phyloP scores from a whole-genome alignment of 208 protist genomes.

The Acanthamoeba healyi region DNA sequence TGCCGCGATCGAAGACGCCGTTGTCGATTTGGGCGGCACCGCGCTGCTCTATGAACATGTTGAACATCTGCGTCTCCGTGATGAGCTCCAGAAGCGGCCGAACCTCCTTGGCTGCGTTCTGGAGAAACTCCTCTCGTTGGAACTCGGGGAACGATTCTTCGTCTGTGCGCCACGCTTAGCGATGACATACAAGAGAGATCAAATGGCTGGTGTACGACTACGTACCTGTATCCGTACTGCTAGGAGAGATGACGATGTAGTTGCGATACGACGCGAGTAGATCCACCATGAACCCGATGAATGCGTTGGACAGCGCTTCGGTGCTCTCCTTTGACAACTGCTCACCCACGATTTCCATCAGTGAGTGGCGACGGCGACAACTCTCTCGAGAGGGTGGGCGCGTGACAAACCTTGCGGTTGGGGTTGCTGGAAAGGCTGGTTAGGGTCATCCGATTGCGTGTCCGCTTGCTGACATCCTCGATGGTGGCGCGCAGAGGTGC shows the following conservation, averaged over 20 bases:
- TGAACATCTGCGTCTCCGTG: slow-evolving; percentile 75
- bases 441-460: slow-evolving; percentile 30
- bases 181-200: not conserved
- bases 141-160: slow-evolving; percentile 6
- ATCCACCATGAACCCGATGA: slow-evolving; percentile 76
- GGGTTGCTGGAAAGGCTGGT: not conserved
- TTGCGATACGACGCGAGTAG: slow-evolving; percentile 64
- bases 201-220: not conserved
- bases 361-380: too few relatives aligned
- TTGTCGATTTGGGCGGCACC: slow-evolving; percentile 10
- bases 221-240: not conserved
- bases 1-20: slow-evolving; percentile 42
- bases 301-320: slow-evolving; percentile 49
- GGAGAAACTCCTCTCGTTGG: not conserved
- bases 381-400: not conserved
- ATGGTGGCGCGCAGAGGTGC: slow-evolving; percentile 61
- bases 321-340: slow-evolving; percentile 44
- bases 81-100: slow-evolving; percentile 67
- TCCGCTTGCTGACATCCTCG: slow-evolving; percentile 56
- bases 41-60: slow-evolving; percentile 70
- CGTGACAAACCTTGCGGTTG: slow-evolving; percentile 23
- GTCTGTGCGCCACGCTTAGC: not conserved
- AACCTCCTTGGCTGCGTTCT: not conserved
- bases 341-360: too few relatives aligned
- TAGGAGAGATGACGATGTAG: slow-evolving; percentile 30